phyloP scores from a whole-genome alignment of 75 land plant species.

The Cunninghamia lanceolata region DNA sequence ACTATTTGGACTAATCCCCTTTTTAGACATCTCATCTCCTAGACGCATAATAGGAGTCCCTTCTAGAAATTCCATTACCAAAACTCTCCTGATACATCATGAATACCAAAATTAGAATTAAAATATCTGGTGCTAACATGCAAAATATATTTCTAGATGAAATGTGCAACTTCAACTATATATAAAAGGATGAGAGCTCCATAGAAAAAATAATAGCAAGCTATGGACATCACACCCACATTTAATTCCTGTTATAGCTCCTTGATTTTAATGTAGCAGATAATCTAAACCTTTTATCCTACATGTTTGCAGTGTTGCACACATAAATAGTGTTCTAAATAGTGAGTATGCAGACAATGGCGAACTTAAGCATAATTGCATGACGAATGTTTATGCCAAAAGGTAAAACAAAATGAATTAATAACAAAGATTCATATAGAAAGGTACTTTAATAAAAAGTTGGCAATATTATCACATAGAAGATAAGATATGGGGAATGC shows the following conservation, averaged over 20 bases:
- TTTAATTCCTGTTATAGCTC: not conserved
- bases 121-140: not conserved
- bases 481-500: not conserved
- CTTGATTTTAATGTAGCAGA: not conserved
- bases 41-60: constrained; percentile 84
- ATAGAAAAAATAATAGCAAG: not conserved
- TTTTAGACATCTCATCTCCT: constrained; percentile 78
- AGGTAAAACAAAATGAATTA: not conserved
- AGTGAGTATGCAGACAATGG: not conserved
- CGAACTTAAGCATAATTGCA: not conserved
- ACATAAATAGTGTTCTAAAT: not conserved
- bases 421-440: not conserved
- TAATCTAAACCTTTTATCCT: not conserved
- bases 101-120: constrained; percentile 1
- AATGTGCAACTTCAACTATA: not conserved
- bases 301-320: not conserved
- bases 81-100: constrained; percentile 57
- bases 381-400: not conserved
- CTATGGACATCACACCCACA: not conserved
- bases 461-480: not conserved
- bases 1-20: constrained; percentile 84
- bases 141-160: not conserved
- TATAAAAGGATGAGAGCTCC: not conserved
- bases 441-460: not conserved
- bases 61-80: constrained; percentile 93